Base-by-base conservation (phyloP, 345 rosid genomes). In the Carallia brachiata region DNA sequence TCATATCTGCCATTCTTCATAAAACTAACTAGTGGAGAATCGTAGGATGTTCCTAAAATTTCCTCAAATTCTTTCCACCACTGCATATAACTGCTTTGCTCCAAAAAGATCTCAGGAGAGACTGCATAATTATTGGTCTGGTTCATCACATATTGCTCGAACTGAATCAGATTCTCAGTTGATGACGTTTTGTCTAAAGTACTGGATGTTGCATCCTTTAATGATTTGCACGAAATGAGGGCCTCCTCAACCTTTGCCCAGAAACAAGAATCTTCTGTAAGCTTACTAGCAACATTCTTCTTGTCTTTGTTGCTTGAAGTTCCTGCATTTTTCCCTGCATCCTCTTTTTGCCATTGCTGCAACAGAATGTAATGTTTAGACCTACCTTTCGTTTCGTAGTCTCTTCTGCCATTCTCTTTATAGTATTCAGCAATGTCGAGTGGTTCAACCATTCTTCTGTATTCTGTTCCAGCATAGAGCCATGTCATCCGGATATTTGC, bases 171-270 rank as follows among this genome's bases (percentile, higher is more conserved):
- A 10, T 68, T 36, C 54, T n/a, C 28, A 1, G 39, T 62, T 31
- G 37, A 32, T 10, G 5, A 61, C 36, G 58, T 65, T 56, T 39
- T 73, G 60, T 63, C 78, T 9, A 4, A 19, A 2, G 37, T 18
- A 63, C 69, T 68, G 7, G 32, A 62, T n/a, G 63, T 80, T 44
- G 30, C 72, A 39, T 37, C 53, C 16, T 36, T 70, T 52, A 75
- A 52, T 44, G 8, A 10, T 15, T 78, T 58, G 66, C 83, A 72
- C 0, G 62, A 66, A 7, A 76, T 65, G 40, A 84, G 10, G 7
- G 92, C 88, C 72, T 90, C 95, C 77, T 93, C 96, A 6, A 93
- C 98, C 5, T 77, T 67, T 19, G 87, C 86, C 98, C 98, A 93
- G 23, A 93, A 93, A 63, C 93, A 89, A 27, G 98, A 90, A 83